Percentiles rank a stretch among this genome's conserved stretches.
phyloP scores from a whole-genome alignment of 2,329 filamentous ascomycete species.

The Phyllosticta citrichinensis region DNA sequence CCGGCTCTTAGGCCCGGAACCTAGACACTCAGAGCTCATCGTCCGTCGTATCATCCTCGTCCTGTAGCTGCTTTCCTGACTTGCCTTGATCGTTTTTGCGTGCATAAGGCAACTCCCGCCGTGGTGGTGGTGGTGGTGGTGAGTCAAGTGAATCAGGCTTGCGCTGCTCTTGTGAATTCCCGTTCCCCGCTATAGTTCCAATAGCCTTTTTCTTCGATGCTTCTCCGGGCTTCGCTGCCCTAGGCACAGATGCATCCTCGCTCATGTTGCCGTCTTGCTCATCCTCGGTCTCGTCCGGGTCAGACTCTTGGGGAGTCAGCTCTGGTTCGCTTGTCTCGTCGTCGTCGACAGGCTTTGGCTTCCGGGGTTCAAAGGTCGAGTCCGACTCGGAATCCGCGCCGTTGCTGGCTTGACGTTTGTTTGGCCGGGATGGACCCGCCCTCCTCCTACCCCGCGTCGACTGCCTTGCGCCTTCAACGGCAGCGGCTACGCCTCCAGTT shows the following conservation, averaged over 20 bases:
- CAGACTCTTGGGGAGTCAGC: constrained; percentile 23
- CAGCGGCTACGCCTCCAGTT: constrained; percentile 16
- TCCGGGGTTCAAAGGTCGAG: constrained; percentile 19
- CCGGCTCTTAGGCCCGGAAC: background rate
- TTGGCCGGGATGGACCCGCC: constrained; percentile 23
- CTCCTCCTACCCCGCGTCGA: constrained; percentile 18
- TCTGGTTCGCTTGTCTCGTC: constrained; percentile 8
- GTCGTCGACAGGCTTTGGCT: constrained; percentile 17
- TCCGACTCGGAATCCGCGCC: constrained; percentile 20
- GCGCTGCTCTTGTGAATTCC: constrained; percentile 1
- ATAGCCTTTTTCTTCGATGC: constrained; percentile 13
- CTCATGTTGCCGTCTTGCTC: constrained; percentile 16
- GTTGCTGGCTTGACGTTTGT: constrained; percentile 26
- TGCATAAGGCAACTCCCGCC: constrained; percentile 26
- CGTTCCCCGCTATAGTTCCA: constrained; percentile 14
- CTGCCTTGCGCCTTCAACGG: constrained; percentile 20
- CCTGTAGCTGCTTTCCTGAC: background rate
- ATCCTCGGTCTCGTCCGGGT: constrained; percentile 24
- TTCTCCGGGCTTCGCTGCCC: background rate
- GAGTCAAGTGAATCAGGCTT: constrained; percentile 10
- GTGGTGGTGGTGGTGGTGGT: constrained; percentile 27
- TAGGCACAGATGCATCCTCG: background rate
- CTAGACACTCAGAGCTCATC: constrained; percentile 17
- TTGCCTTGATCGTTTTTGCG: constrained; percentile 10
- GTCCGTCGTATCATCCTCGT: constrained; percentile 27